Evolutionary conservation across 2,329 filamentous ascomycete species (phyloP).

Genomic region (Huntiella bhutanensis): DNA sequence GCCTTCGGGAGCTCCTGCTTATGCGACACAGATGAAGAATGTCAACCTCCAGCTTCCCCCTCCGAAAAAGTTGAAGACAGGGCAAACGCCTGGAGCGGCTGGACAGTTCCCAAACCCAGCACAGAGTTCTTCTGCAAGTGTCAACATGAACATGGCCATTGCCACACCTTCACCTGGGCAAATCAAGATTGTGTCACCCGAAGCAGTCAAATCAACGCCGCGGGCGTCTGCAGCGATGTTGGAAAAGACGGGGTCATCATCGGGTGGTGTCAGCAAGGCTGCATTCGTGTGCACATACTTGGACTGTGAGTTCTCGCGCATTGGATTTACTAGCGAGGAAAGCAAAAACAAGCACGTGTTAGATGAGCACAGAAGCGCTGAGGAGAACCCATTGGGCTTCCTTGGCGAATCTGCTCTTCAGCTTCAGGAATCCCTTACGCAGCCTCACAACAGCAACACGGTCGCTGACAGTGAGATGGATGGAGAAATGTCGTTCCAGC

Average conservation of each 20-base stretch:
- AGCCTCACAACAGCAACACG: constrained; percentile 22
- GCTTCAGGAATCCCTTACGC: constrained; percentile 16
- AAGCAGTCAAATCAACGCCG: constrained; percentile 11
- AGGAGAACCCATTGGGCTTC: constrained; percentile 35
- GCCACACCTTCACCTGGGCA: constrained; percentile 5
- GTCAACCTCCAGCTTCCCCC: constrained; percentile 38
- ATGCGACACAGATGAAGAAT: constrained; percentile 24
- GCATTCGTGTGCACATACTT: constrained; percentile 32
- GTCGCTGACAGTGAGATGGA: constrained; percentile 18
- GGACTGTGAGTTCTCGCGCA: constrained; percentile 31
- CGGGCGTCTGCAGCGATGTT: constrained; percentile 6
- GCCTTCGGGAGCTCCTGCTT: constrained; percentile 39
- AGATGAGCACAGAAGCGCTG: constrained; percentile 40
- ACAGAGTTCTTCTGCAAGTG: not conserved
- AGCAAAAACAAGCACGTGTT: constrained; percentile 32
- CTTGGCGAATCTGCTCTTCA: constrained; percentile 29
- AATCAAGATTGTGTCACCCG: constrained; percentile 2
- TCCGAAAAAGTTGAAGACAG: constrained; percentile 34
- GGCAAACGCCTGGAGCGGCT: not conserved
- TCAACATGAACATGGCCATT: not conserved
- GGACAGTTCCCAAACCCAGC: not conserved
- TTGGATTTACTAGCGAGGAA: constrained; percentile 35
- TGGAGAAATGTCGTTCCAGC: constrained; percentile 2
- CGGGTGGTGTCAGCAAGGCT: constrained; percentile 19
- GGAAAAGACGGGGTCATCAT: not conserved